Base-by-base conservation (phyloP, 495 filamentous ascomycete species). In the Ascobolus immersus region DNA sequence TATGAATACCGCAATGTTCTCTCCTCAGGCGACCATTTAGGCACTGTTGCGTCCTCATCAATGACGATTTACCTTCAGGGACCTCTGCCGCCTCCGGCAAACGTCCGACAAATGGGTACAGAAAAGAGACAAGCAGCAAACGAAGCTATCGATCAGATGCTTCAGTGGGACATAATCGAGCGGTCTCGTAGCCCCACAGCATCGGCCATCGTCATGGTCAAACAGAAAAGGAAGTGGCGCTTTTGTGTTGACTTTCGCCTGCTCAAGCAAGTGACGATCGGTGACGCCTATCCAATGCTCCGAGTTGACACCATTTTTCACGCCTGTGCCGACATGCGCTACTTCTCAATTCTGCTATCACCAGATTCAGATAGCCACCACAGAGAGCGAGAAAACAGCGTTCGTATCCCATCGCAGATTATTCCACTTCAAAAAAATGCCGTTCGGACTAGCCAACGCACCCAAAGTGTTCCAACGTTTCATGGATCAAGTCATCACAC, bases 181-280 rank as follows among this genome's bases (percentile, higher is more conserved):
- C 14, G 6, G 6, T 30, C 28, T 6, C 15, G 7, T 5, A 9
- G 28, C 21, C 21, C 3, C 20, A 36, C 28, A 17, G 35, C 28
- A 0, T 21, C 26, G 0, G 22, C 28, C 14, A 17, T 38, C 0
- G 26, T 31, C 9, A 9, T 38, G 10, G 28, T 38, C 0, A 32
- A 23, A 20, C 35, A 33, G 11, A 38, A 38, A 4, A 17, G 21
- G 3, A 38, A 38, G 9, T 38, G 21, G 35, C 22, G 28, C 3
- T 38, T 38, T 17, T 31, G 35, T 21, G 15, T 36, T n/a, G 34
- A 36, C 24, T 36, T 29, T 25, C 8, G 34, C 6, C 23, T 8
- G 2, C n/a, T 31, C 3, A 38, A 38, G 11, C 4, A 1, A 15
- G 8, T 38, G 1, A 38, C 35, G 11, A 14, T 30, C 6, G 28